Base-by-base conservation (phyloP, 805 yeast genomes). In the Kregervanrija fluxuum region DNA sequence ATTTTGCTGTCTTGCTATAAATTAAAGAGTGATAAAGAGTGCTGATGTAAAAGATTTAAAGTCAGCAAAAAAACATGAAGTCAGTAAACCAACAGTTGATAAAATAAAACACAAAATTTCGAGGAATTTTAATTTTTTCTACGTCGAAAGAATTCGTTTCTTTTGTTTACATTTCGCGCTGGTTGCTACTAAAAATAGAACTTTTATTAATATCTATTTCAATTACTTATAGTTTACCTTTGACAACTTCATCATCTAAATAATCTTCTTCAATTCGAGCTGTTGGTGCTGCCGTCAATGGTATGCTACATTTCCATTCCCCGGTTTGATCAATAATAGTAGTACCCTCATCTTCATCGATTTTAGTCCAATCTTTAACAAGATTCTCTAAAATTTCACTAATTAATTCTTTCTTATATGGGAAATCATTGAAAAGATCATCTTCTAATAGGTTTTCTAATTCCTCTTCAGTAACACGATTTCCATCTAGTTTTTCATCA, bases 211-310 rank as follows among this genome's bases (percentile, higher is more conserved):
- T 17, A 17, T 17, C 8, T 22, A 5, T 22, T 33, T 4, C 15
- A 5, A 2, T 5, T 9, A 33, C 35, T 32, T 38, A 48, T 28
- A 48, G 30, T 45, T 45, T 47, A 30, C 45, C 35, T 11, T 37
- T 45, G 4, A 37, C 30, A 35, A 32, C 34, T 11, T 49, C 53
- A 2, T 51, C 49, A 40, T 64, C 65, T 30, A 53, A 43, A 41
- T 55, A 62, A 22, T 45, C 42, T 0, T 45, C 43, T 5, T 59
- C 50, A 14, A 57, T 53, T 33, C 61, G 53, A 1, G 95, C 88
- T 41, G 57, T 61, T 9, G 93, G 85, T n/a, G 80, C 73, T 1
- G 77, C 75, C 0, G 89, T 82, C 41, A 77, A 55, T 37, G 66
- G 67, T 50, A 78, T 61, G 2, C 61, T 57, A 14, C 77, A 62